Percentiles rank a stretch among this genome's conserved stretches.
Evolutionary conservation across 2,329 filamentous ascomycete species (phyloP).

Genomic region (Phyllosticta capitalensis): DNA sequence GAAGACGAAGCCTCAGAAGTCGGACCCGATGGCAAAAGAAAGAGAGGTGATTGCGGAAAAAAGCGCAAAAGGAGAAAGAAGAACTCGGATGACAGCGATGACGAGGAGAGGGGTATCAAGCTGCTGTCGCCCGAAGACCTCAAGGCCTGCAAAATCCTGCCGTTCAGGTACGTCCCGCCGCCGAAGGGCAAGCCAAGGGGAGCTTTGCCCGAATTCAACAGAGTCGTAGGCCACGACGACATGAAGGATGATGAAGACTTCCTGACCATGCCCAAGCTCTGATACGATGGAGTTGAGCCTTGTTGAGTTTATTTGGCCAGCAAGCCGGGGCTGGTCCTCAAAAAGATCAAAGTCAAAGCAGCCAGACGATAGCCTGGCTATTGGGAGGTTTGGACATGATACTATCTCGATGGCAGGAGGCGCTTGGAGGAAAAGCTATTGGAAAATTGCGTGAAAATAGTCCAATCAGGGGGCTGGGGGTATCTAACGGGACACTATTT

Average conservation of each 20-base stretch:
- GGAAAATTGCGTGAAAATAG: too few species aligned
- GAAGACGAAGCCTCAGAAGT: neutral
- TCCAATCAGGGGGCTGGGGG: neutral
- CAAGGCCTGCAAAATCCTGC: slow-evolving; percentile 14
- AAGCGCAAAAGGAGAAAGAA: neutral
- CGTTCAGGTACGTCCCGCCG: slow-evolving; percentile 21
- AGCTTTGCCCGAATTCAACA: neutral
- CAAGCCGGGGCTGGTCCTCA: too few species aligned
- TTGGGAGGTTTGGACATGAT: too few species aligned
- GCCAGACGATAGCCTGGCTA: too few species aligned
- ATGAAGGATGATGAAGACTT: neutral
- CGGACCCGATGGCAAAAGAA: neutral
- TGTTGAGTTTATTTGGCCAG: too few species aligned
- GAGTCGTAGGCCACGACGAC: neutral
- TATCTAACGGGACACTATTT: neutral
- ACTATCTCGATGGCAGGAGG: too few species aligned
- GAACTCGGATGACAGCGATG: neutral
- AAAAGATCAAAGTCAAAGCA: too few species aligned
- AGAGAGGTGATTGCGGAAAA: neutral
- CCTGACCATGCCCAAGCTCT: neutral
- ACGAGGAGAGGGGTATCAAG: slow-evolving; percentile 4
- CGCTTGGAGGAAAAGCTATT: too few species aligned
- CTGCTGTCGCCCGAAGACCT: neutral
- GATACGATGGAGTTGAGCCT: neutral
- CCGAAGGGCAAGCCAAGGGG: neutral